These are phyloP conservation scores for Neurospora sp. DNA, from an alignment of 2,329 filamentous ascomycete species.

Conservation along the genomic window DNA sequence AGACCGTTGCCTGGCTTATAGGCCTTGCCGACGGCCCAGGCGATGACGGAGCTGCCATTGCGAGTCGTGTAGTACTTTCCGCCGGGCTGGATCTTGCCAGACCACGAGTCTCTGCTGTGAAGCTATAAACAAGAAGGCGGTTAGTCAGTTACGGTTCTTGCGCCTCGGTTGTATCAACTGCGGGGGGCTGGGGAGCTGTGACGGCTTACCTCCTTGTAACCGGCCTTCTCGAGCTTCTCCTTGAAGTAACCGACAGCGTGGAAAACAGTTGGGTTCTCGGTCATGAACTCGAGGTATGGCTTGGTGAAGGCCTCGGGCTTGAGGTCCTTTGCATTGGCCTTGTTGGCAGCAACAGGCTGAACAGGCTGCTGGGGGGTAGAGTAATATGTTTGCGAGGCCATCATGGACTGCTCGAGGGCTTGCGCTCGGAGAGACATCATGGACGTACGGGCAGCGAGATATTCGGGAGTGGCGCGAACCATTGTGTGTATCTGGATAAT, in stretches of 20 bases:
- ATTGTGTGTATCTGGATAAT: conserved; percentile 19
- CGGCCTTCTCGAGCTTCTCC: conserved; percentile 57
- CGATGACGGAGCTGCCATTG: conserved; percentile 77
- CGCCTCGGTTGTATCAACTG: not conserved
- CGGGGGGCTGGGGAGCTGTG: not conserved
- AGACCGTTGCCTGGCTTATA: conserved; percentile 81
- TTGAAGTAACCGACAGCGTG: conserved; percentile 78
- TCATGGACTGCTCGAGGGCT: conserved; percentile 22
- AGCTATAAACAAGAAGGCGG: conserved; percentile 36
- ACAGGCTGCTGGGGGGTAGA: conserved; percentile 17
- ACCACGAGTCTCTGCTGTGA: conserved; percentile 74
- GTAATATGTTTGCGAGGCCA: not conserved
- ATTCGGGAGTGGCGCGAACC: conserved; percentile 36
- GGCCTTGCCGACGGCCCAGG: conserved; percentile 70
- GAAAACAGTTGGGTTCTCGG: conserved; percentile 85
- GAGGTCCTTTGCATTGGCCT: conserved; percentile 21
- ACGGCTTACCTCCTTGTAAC: conserved; percentile 57
- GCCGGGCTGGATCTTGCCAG: conserved; percentile 58
- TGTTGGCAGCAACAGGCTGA: conserved; percentile 6
- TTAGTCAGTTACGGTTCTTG: not conserved
- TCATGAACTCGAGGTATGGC: conserved; percentile 82
- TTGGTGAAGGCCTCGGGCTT: conserved; percentile 61
- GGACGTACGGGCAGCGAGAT: conserved; percentile 33
- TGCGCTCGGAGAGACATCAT: conserved; percentile 35
- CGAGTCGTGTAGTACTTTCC: conserved; percentile 85